Base-by-base conservation (phyloP, 2,329 filamentous ascomycete genomes). In the Venturia pyrina region DNA sequence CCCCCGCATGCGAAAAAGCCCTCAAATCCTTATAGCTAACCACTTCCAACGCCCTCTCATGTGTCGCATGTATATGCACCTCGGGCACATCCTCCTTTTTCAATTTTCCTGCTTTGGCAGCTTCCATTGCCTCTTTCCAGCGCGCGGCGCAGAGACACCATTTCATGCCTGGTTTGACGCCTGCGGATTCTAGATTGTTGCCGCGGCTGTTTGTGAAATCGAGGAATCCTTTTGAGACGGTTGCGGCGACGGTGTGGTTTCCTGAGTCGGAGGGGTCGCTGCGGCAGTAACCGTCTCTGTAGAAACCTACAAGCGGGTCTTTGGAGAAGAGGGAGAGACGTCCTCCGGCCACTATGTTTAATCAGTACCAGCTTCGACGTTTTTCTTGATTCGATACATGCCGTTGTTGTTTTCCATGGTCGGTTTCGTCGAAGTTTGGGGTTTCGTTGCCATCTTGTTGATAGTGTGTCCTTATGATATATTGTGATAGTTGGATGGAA, bases 171-270 rank as follows among this genome's bases (percentile, higher is more conserved):
- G 60, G 37, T 17, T 43, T 43, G 60, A 62, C 40, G 19, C 19
- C 32, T 34, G 32, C 53, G 21, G 60, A 44, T 6, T 17, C 21
- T 17, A 62, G 60, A 13, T 62, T 62, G 37, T 62, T 62, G 60
- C 60, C 60, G 13, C 19, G 28, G 43, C 60, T 62, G 60, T 62
- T 62, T 8, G 60, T 62, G 37, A 62, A 62, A 15, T 62, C 60
- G 43, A 62, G 60, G 37, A 44, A 62, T n/a, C 43, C 40, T 61
- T 61, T 34, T 17, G 59, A 41, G 32, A 61, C 34, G 21, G 37
- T 24, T 15, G 60, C 60, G 60, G 60, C 40, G 5, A 62, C 37
- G 37, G 40, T 62, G 37, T 62, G 60, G 37, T 62, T 62, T 34
- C 60, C 60, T n/a, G 34, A 32, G 37, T 62, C 60, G 3, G 21